Evolutionary conservation across 2,329 filamentous ascomycete species (phyloP).

Genomic region (Clathrospora elynae): DNA sequence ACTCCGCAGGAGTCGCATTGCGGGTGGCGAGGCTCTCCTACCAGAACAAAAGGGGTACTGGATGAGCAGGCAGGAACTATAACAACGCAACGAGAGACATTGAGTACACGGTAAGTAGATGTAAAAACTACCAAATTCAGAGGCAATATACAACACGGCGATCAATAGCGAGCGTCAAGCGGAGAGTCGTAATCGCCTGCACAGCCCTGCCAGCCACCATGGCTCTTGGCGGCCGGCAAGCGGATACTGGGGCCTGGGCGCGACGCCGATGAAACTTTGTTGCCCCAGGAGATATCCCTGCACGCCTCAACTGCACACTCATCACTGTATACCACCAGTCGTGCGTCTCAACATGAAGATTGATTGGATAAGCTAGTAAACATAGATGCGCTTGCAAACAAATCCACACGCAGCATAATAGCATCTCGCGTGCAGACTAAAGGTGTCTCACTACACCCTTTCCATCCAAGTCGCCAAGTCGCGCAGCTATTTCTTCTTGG

Average conservation of each 20-base stretch:
- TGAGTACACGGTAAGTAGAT: conserved; percentile 20
- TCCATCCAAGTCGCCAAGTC: conserved; percentile 16
- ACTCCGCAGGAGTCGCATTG: conserved; percentile 38
- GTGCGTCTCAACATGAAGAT: neutral
- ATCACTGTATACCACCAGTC: neutral
- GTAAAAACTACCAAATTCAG: conserved; percentile 4
- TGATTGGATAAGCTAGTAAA: conserved; percentile 6
- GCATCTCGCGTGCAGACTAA: neutral
- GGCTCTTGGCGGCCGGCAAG: conserved; percentile 19
- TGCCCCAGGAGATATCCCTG: neutral
- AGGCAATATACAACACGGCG: conserved; percentile 15
- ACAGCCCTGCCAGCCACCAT: conserved; percentile 21
- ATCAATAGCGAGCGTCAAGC: conserved; percentile 21
- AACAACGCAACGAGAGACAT: conserved; percentile 42
- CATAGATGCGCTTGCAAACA: conserved; percentile 5
- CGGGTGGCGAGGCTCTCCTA: conserved; percentile 31
- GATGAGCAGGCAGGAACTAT: conserved; percentile 12
- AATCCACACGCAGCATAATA: conserved; percentile 6
- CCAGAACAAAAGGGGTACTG: conserved; percentile 26
- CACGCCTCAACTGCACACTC: conserved; percentile 1
- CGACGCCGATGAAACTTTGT: conserved; percentile 27
- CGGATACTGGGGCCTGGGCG: conserved; percentile 25
- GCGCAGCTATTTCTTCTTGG: conserved; percentile 51
- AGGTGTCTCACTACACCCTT: conserved; percentile 2
- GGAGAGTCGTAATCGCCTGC: conserved; percentile 32